Evolutionary conservation across 768 basidiomycete genomes (phyloP).

Genomic region (Hydnum rufescens): DNA sequence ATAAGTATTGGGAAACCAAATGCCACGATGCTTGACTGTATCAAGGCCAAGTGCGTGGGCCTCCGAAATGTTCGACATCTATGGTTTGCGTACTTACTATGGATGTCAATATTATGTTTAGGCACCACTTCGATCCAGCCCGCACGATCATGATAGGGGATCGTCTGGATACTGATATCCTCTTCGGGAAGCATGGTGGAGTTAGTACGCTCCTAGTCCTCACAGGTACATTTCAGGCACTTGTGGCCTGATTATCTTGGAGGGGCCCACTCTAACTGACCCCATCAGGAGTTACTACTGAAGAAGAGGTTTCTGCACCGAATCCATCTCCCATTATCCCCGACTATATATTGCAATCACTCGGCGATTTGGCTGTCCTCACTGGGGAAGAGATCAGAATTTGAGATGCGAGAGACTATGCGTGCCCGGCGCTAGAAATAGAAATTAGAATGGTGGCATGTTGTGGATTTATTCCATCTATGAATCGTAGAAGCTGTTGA

Average conservation of each 20-base stretch:
- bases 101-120: slow-evolving; percentile 16
- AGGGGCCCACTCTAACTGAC: neutral
- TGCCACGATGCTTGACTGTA: slow-evolving; percentile 79
- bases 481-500: no score
- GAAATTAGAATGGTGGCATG: no score
- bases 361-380: slow-evolving; percentile 48
- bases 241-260: no score
- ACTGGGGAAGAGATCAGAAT: neutral
- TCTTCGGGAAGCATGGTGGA: slow-evolving; percentile 77
- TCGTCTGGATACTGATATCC: slow-evolving; percentile 85
- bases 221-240: slow-evolving; percentile 38
- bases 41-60: slow-evolving; percentile 44
- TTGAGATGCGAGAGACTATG: no score
- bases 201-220: slow-evolving; percentile 77
- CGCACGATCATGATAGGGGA: slow-evolving; percentile 93
- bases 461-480: no score
- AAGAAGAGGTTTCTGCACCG: slow-evolving; percentile 51
- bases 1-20: slow-evolving; percentile 81
- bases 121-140: slow-evolving; percentile 69
- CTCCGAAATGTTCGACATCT: neutral
- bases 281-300: slow-evolving; percentile 49
- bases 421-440: no score
- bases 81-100: neutral
- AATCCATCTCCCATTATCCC: slow-evolving; percentile 55
- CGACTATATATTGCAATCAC: slow-evolving; percentile 56